phyloP scores from a whole-genome alignment of 257 asterid genomes.

The Solanum ahanhuiri region DNA sequence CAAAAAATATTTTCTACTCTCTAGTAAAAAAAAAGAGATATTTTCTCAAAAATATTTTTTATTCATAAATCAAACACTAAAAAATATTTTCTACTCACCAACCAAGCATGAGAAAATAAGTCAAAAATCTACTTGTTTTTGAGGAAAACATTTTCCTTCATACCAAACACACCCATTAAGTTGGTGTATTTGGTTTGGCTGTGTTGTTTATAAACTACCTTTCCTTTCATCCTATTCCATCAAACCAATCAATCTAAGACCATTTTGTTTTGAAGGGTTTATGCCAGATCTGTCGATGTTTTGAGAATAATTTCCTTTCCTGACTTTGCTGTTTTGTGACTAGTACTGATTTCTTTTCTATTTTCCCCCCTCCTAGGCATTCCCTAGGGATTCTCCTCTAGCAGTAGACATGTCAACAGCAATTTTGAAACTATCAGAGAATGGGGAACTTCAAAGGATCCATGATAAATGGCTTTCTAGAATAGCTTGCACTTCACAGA shows the following conservation, averaged over 20 bases:
- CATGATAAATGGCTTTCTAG: conserved; percentile 49
- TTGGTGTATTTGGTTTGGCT: not conserved
- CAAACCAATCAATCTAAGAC: not conserved
- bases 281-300: not conserved
- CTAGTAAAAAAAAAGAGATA: too few species aligned
- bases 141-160: too few species aligned
- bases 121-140: too few species aligned
- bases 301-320: not conserved
- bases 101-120: too few species aligned
- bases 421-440: conserved; percentile 38
- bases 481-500: conserved; percentile 41
- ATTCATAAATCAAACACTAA: too few species aligned
- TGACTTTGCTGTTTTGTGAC: too few species aligned
- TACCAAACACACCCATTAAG: not conserved
- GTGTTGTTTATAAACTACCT: not conserved
- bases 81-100: too few species aligned
- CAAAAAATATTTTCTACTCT: too few species aligned
- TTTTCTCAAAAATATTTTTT: too few species aligned
- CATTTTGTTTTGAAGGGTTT: not conserved
- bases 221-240: not conserved
- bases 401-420: conserved; percentile 56
- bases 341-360: not conserved
- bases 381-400: conserved; percentile 42
- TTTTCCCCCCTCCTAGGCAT: conserved; percentile 26
- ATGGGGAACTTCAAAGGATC: conserved; percentile 44